Evolutionary conservation across 2,329 filamentous ascomycete genomes (phyloP), one percentile per base, ranked within the genome.

Genomic region (Mycosphaerella sp.): DNA sequence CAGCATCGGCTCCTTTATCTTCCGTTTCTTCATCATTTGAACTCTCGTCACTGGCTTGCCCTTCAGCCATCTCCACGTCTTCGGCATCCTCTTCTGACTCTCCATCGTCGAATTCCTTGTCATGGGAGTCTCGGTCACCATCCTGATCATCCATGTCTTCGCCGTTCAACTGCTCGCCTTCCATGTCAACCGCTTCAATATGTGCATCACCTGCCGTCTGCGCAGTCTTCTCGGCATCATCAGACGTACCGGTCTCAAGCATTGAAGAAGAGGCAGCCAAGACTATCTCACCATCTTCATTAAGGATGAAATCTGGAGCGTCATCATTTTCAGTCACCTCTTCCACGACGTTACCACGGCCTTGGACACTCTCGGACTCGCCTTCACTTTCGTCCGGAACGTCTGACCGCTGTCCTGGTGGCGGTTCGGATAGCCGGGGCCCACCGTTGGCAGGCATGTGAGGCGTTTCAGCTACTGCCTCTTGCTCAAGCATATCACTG

Each of bases 281-380:
- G 6, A 51, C 48, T 29, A 51, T 43, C 41, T 51, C 41, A 31
- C 48, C 48, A 29, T 51, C 42, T 14, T 38, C 31, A 14, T 31
- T 44, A 7, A 51, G 41, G 17, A 31, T 38, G 41, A 51, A 44
- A 8, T 41, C 31, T 32, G 43, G 41, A 7, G 14, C 40, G 14
- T 42, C 14, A 42, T 17, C 6, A 17, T 11, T 6, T 23, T 42
- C 40, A 29, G 26, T 29, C 26, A 29, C 26, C 5, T 29, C 9
- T 42, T 6, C 40, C 17, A 9, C 4, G 11, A 29, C 6, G 6
- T 7, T 29, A 29, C 26, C 26, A 6, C 26, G 26, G 26, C 26
- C 4, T 29, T 6, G 26, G 26, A 29, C 26, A 29, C 26, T 29
- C 26, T 29, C 6, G 26, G 5, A 6, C 26, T 29, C 26, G 6